Evolutionary conservation across 371 early-diverging fungal species (phyloP).

Genomic region (Sporodiniella umbellata): DNA sequence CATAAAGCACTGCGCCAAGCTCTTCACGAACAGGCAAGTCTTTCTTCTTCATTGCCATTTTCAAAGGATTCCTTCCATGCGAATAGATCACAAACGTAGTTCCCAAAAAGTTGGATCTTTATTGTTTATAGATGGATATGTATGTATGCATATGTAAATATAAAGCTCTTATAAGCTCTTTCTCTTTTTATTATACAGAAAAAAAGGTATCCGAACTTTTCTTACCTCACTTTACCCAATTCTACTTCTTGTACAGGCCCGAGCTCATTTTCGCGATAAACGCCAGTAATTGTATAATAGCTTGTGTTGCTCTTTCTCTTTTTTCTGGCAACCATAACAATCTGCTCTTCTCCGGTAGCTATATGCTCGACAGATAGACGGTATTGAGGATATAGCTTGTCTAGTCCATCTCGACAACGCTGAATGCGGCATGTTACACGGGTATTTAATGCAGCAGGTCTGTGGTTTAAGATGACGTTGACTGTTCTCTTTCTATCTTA

Average conservation of each 20-base stretch:
- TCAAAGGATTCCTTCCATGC: constrained; percentile 60
- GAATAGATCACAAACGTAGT: constrained; percentile 80
- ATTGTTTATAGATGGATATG: constrained; percentile 1
- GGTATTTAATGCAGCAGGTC: constrained; percentile 73
- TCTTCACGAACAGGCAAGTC: constrained; percentile 61
- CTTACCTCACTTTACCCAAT: constrained; percentile 63
- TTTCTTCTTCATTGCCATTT: constrained; percentile 27
- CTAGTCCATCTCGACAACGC: constrained; percentile 67
- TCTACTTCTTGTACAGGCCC: constrained; percentile 23
- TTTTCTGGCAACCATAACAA: constrained; percentile 68
- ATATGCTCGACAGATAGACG: constrained; percentile 74
- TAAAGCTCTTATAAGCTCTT: no score
- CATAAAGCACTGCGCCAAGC: constrained; percentile 79
- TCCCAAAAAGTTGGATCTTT: constrained; percentile 82
- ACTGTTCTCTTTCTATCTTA: constrained; percentile 5
- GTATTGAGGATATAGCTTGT: constrained; percentile 70
- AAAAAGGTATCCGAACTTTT: no score
- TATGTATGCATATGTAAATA: no score
- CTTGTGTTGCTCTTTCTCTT: constrained; percentile 68
- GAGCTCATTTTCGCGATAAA: constrained; percentile 14
- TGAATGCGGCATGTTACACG: constrained; percentile 75
- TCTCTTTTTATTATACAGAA: no score
- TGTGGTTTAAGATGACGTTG: constrained; percentile 12
- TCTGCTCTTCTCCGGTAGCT: constrained; percentile 35
- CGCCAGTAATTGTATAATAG: constrained; percentile 68